These are phyloP conservation scores for Microbotryum silenes-acaulis DNA, from an alignment of 1,284 basidiomycete genomes.

Conservation along the genomic window DNA sequence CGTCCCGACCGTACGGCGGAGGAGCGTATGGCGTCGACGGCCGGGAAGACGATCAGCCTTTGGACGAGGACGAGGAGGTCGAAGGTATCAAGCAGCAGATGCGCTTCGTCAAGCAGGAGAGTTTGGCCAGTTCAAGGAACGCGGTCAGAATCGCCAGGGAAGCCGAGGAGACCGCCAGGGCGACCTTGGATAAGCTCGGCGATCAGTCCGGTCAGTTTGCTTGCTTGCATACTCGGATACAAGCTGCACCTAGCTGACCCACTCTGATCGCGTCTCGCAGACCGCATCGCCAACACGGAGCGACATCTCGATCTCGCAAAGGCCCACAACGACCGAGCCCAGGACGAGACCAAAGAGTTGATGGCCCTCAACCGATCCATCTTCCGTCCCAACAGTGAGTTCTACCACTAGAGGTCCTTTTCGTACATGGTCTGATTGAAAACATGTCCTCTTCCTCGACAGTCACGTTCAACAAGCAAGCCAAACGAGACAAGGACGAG, in stretches of 20 bases:
- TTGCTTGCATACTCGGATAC: background rate
- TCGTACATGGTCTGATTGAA: background rate
- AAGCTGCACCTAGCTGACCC: background rate
- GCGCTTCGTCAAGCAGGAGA: slow-evolving; percentile 85
- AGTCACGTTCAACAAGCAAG: slow-evolving; percentile 47
- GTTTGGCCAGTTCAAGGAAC: slow-evolving; percentile 81
- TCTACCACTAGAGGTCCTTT: background rate
- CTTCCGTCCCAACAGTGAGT: slow-evolving; percentile 68
- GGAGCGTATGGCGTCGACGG: background rate
- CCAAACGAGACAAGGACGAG: slow-evolving; percentile 82
- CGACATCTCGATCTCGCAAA: slow-evolving; percentile 91
- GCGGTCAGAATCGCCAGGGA: slow-evolving; percentile 86
- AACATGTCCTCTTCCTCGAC: slow-evolving; percentile 2
- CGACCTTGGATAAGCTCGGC: slow-evolving; percentile 78
- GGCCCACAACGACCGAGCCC: slow-evolving; percentile 77
- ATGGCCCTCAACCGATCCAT: slow-evolving; percentile 90
- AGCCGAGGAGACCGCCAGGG: slow-evolving; percentile 89
- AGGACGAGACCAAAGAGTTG: slow-evolving; percentile 89
- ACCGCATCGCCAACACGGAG: slow-evolving; percentile 81
- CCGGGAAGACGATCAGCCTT: slow-evolving; percentile 4
- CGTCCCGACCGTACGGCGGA: background rate
- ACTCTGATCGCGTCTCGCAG: slow-evolving; percentile 29
- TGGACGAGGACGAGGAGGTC: slow-evolving; percentile 76
- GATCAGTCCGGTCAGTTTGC: slow-evolving; percentile 78
- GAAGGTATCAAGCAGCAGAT: slow-evolving; percentile 95